A percentile compares a stretch with the other conserved stretches of the same genome.
phyloP scores from a whole-genome alignment of 495 filamentous ascomycete genomes.

The Bathelium albidoporum region DNA sequence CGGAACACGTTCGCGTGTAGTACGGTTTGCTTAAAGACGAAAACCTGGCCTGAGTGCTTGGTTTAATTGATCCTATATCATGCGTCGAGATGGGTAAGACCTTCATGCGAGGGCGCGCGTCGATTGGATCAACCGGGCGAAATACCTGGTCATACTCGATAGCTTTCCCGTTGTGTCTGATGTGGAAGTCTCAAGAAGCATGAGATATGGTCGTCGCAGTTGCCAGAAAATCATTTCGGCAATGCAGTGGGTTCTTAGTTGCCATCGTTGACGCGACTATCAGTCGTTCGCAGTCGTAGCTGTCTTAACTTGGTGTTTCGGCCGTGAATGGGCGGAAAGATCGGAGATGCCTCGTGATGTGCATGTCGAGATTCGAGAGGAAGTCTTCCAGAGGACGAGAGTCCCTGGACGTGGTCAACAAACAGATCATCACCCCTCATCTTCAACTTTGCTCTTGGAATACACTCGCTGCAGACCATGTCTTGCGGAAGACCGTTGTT shows the following conservation, averaged over 20 bases:
- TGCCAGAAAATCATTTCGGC: not conserved
- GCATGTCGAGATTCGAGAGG: not conserved
- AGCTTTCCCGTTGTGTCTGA: conserved; percentile 22
- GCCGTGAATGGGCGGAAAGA: not conserved
- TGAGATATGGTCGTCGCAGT: not conserved
- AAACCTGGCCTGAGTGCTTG: conserved; percentile 4
- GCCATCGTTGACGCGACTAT: not conserved
- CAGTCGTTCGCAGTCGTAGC: not conserved
- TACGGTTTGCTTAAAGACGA: not conserved
- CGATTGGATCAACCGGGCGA: conserved; percentile 48
- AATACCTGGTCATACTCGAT: conserved; percentile 46
- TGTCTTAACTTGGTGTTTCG: not conserved
- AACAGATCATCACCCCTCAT: not conserved
- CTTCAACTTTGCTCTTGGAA: conserved; percentile 14
- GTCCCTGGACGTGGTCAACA: conserved; percentile 3
- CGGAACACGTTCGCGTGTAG: not conserved
- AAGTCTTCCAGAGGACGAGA: not conserved
- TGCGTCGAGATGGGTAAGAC: conserved; percentile 56
- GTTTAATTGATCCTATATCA: conserved; percentile 25
- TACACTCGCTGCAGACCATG: conserved; percentile 46
- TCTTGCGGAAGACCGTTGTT: conserved; percentile 35
- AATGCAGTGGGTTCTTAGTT: not conserved
- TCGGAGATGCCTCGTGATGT: not conserved
- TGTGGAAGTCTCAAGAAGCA: not conserved
- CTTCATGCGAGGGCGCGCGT: conserved; percentile 54